Percentiles rank a stretch among this genome's conserved stretches.
Conservation (phyloP, 176 grass and related monocot genomes). For the Ensete ventricosum region DNA sequence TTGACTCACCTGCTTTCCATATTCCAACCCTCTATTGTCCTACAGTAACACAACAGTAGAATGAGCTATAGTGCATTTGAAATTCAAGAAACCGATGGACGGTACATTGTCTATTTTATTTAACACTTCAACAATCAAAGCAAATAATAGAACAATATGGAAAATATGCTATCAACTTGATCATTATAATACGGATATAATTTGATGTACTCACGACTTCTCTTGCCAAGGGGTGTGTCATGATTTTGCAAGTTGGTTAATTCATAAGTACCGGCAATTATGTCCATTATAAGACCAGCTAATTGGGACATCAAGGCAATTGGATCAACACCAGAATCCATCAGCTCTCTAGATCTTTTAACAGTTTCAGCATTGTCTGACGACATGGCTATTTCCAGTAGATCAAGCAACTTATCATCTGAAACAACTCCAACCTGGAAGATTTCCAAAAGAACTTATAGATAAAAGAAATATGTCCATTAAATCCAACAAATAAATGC, state of each 20-base stretch:
- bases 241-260: conserved; percentile 53
- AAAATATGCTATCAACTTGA: not conserved
- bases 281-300: conserved; percentile 98
- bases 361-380: conserved; percentile 91
- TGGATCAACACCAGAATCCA: conserved; percentile 95
- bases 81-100: no score
- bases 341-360: conserved; percentile 82
- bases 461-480: not conserved
- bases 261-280: conserved; percentile 93
- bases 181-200: not conserved
- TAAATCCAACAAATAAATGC: not conserved
- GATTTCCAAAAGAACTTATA: not conserved
- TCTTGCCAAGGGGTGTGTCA: conserved; percentile 51
- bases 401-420: conserved; percentile 92
- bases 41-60: no score
- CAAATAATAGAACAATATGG: conserved; percentile 11
- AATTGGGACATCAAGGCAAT: conserved; percentile 99
- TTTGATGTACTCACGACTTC: conserved; percentile 60
- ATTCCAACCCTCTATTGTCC: no score
- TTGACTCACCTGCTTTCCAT: no score
- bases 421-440: conserved; percentile 88
- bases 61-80: no score
- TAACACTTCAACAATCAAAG: not conserved
- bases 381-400: conserved; percentile 96
- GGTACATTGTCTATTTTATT: not conserved